Conservation (phyloP, 169 alveolate genomes). For the Plasmodium sp. region DNA sequence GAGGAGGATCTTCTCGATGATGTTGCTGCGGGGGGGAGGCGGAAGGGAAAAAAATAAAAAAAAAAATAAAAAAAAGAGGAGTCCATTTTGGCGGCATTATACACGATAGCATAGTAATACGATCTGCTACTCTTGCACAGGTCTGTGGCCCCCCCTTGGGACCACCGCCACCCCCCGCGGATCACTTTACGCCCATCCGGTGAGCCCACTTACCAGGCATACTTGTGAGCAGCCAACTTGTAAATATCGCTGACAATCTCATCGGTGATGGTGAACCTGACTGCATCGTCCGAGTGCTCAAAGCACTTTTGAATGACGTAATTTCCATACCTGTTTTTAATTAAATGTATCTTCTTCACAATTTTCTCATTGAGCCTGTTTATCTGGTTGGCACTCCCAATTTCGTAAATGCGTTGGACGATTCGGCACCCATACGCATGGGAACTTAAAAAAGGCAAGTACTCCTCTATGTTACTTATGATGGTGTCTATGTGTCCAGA, state of each 20-base stretch:
- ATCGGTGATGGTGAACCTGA: slow-evolving; percentile 32
- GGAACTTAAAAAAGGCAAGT: slow-evolving; percentile 65
- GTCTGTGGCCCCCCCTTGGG: not conserved
- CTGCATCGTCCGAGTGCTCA: slow-evolving; percentile 51
- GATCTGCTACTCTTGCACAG: no score
- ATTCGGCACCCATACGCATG: slow-evolving; percentile 71
- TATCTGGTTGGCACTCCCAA: slow-evolving; percentile 57
- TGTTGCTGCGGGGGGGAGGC: slow-evolving; percentile 23
- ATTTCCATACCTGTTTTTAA: slow-evolving; percentile 72
- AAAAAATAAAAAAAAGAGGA: not conserved
- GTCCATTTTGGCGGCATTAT: not conserved
- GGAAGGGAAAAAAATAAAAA: not conserved
- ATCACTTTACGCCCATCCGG: not conserved
- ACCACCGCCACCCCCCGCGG: not conserved
- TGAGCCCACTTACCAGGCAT: slow-evolving; percentile 39
- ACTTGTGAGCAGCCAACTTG: slow-evolving; percentile 38
- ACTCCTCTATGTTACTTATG: slow-evolving; percentile 42
- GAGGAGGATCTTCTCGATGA: slow-evolving; percentile 53
- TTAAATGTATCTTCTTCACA: slow-evolving; percentile 34
- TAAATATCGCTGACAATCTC: slow-evolving; percentile 55
- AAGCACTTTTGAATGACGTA: slow-evolving; percentile 74
- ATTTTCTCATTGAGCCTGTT: slow-evolving; percentile 49
- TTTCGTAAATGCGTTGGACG: slow-evolving; percentile 62
- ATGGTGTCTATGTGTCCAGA: slow-evolving; percentile 38
- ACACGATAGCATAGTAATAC: not conserved